A percentile compares a stretch with the other conserved stretches of the same genome.
Conservation (phyloP, 306 rosid species). For the Ormosia emarginata region DNA sequence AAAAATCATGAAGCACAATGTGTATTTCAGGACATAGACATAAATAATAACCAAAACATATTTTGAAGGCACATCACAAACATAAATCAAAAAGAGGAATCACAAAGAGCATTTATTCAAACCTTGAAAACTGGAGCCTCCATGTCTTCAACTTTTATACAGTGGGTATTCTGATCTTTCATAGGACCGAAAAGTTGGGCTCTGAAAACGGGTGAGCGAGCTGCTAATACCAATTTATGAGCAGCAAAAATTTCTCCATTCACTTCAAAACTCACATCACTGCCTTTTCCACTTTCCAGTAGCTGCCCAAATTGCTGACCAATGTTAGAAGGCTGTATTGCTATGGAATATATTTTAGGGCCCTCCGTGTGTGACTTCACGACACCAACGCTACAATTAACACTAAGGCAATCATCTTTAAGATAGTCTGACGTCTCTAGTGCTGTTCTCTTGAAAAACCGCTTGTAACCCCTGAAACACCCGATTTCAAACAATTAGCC, state of each 20-base stretch:
- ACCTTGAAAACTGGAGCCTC: constrained; percentile 90
- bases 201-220: constrained; percentile 86
- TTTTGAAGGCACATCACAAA: background rate
- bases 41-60: background rate
- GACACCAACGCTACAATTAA: constrained; percentile 75
- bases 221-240: constrained; percentile 79
- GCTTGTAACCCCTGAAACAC: constrained; percentile 79
- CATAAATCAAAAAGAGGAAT: background rate
- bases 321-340: constrained; percentile 54
- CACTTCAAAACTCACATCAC: constrained; percentile 74
- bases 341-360: constrained; percentile 68
- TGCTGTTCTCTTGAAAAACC: constrained; percentile 67
- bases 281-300: constrained; percentile 66
- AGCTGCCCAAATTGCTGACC: constrained; percentile 71
- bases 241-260: constrained; percentile 61
- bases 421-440: constrained; percentile 78
- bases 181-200: constrained; percentile 92
- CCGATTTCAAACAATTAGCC: constrained; percentile 19
- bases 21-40: background rate
- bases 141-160: constrained; percentile 75
- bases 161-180: constrained; percentile 67
- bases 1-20: background rate
- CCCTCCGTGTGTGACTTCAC: constrained; percentile 71
- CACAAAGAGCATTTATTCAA: background rate
- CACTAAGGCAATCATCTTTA: constrained; percentile 72